Base-by-base conservation (phyloP, 768 basidiomycete species). In the Thelephora ganbajun region DNA sequence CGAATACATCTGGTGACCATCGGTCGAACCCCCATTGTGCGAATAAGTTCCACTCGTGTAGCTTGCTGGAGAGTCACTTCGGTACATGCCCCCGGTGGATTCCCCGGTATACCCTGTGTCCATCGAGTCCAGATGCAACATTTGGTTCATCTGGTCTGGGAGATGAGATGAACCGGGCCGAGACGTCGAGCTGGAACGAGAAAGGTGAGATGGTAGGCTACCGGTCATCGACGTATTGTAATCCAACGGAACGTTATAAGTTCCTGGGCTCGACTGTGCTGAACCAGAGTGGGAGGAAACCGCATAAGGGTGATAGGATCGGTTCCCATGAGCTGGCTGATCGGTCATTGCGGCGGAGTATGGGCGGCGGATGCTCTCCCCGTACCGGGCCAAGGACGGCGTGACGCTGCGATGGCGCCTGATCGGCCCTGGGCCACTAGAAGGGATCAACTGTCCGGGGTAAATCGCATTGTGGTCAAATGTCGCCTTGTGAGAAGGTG, bases 361-460 rank as follows among this genome's bases (percentile, higher is more conserved):
- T 60, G 43, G 74, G 69, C 63, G 67, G 53, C 51, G 77, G 74
- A 49, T 70, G 59, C 33, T 67, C 39, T 66, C 69, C 46, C 69
- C 75, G 46, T 65, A 71, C 46, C 78, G 70, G 42, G 69, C 61
- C 23, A 79, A 51, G 0, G 78, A 78, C 7, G 85, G 84, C 6
- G 85, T 88, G 72, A 82, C 83, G 60, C 82, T 84, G 48, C 84
- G 71, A 57, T 85, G 77, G 42, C 85, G 69, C 45, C 83, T 66
- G 42, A 78, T 69, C 9, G 83, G 80, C 9, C 83, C 80, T n/a
- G 72, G 57, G 11, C 68, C 72, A 48, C 18, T 37, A 22, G 49
- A 33, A 48, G 53, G 51, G 37, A 68, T 56, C 54, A 71, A 57
- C 11, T 67, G 65, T 19, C 70, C 59, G 0, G 72, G 67, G 55